phyloP scores from a whole-genome alignment of 2,329 filamentous ascomycete species.

The Colletotrichum lupini region DNA sequence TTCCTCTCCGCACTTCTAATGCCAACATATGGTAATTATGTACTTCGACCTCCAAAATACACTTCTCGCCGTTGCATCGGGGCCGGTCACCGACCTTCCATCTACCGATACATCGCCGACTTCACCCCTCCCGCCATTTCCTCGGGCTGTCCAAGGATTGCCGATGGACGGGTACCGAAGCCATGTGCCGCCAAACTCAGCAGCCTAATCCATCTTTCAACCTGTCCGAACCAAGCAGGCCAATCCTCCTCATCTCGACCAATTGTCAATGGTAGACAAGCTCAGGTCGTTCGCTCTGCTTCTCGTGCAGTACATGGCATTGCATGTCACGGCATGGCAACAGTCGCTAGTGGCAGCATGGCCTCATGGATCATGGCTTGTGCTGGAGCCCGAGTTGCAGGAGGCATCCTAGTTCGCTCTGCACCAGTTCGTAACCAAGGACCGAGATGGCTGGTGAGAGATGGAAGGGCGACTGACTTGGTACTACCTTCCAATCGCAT shows the following conservation, averaged over 20 bases:
- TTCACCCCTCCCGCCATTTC: background rate
- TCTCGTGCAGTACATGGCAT: conserved; percentile 1
- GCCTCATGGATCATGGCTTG: conserved; percentile 31
- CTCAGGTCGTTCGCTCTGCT: background rate
- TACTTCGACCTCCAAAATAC: background rate
- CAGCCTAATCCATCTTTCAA: background rate
- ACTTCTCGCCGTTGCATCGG: background rate
- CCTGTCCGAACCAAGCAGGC: background rate
- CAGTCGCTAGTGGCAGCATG: conserved; percentile 10
- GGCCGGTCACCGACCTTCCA: background rate
- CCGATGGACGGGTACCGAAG: background rate
- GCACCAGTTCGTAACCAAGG: conserved; percentile 17
- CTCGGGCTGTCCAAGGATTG: background rate
- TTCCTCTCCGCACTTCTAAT: too few species aligned
- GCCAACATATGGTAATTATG: too few species aligned
- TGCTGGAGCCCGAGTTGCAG: conserved; percentile 14
- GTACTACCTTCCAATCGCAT: conserved; percentile 9
- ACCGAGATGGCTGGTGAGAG: conserved; percentile 14
- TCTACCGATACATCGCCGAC: too few species aligned
- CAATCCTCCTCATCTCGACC: background rate
- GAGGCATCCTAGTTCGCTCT: conserved; percentile 17
- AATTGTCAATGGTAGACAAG: background rate
- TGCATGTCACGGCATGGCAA: conserved; percentile 23
- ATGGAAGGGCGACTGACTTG: conserved; percentile 24
- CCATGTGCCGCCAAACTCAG: background rate